Conservation (phyloP, 805 yeast genomes). For the Candida methanosorbosa region DNA sequence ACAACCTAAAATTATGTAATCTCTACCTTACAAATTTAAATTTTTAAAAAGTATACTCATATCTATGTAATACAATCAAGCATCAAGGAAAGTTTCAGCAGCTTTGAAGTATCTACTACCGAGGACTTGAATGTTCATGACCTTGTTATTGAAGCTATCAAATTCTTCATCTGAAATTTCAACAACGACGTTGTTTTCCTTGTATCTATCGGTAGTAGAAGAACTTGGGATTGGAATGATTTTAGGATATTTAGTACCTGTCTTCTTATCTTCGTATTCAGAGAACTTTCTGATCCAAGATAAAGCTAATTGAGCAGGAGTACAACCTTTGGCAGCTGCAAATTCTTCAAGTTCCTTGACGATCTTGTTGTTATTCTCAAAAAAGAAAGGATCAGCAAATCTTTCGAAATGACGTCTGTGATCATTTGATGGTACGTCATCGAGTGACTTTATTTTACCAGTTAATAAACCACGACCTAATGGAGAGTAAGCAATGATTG, state of each 20-base stretch:
- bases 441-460: slow-evolving; percentile 40
- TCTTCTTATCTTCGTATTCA: too few relatives aligned
- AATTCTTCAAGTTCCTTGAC: slow-evolving; percentile 40
- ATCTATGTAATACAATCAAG: too few relatives aligned
- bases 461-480: slow-evolving; percentile 72
- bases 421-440: slow-evolving; percentile 49
- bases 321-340: slow-evolving; percentile 35
- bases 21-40: too few relatives aligned
- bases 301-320: slow-evolving; percentile 61
- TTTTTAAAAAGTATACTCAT: too few relatives aligned
- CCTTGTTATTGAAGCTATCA: slow-evolving; percentile 37
- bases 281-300: slow-evolving; percentile 47
- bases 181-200: slow-evolving; percentile 45
- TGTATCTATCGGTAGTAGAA: slow-evolving; percentile 47
- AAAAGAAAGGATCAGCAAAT: slow-evolving; percentile 45
- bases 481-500: slow-evolving; percentile 78
- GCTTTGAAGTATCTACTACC: slow-evolving; percentile 42
- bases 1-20: too few relatives aligned
- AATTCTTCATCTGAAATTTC: slow-evolving; percentile 51
- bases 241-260: slow-evolving; percentile 31
- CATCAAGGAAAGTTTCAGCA: too few relatives aligned
- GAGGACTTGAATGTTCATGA: slow-evolving; percentile 32
- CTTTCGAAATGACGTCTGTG: slow-evolving; percentile 42
- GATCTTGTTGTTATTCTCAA: slow-evolving; percentile 41
- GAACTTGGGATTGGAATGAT: slow-evolving; percentile 80